Evolutionary conservation across 257 asterid species (phyloP).

Genomic region (Gentiana dahurica): DNA sequence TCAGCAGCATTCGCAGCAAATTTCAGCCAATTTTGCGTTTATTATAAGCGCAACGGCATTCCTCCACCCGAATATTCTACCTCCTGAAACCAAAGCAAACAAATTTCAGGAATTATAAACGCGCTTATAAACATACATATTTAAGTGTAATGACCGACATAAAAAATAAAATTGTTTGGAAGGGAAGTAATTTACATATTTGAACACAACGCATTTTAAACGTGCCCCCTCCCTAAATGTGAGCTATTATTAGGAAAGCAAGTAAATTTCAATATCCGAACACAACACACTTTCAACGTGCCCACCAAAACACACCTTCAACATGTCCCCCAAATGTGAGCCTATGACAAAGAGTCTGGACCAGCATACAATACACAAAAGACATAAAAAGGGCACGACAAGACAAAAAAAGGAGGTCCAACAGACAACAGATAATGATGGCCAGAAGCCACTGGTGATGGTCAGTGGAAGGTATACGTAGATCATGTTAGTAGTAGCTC

Average conservation of each 20-base stretch:
- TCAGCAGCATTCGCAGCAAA: background rate
- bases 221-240: background rate
- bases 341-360: too few species aligned
- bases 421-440: too few species aligned
- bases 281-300: background rate
- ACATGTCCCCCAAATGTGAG: too few species aligned
- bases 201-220: background rate
- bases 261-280: background rate
- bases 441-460: too few species aligned
- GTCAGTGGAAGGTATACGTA: too few species aligned
- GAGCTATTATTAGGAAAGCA: background rate
- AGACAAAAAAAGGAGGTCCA: too few species aligned
- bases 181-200: background rate
- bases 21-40: background rate
- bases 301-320: too few species aligned
- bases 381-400: too few species aligned
- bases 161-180: background rate
- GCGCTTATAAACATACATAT: too few species aligned
- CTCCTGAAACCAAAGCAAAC: slow-evolving; percentile 37
- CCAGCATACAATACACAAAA: too few species aligned
- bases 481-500: too few species aligned
- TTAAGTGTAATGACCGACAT: background rate
- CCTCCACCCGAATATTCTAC: slow-evolving; percentile 98
- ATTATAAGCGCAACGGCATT: slow-evolving; percentile 34
- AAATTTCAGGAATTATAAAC: too few species aligned